phyloP scores from a whole-genome alignment of 2,329 filamentous ascomycete species.

The Passalora sequoiae region DNA sequence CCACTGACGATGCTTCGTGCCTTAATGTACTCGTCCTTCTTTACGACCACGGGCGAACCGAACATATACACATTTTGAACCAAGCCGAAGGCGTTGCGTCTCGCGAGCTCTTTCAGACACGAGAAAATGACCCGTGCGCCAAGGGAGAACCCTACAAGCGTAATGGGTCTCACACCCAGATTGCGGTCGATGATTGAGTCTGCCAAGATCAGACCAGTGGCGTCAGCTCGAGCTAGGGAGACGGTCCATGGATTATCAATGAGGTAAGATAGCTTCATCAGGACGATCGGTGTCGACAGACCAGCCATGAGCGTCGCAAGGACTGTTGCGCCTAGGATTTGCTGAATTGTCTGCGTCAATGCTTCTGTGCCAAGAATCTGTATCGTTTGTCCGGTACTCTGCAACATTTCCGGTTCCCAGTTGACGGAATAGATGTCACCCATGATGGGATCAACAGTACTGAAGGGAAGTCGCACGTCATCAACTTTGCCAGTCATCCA shows the following conservation, averaged over 20 bases:
- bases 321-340: conserved; percentile 86
- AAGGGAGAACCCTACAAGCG: conserved; percentile 89
- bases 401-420: conserved; percentile 98
- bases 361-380: conserved; percentile 98
- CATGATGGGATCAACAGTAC: conserved; percentile 96
- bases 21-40: conserved; percentile 79
- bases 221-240: conserved; percentile 83
- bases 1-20: conserved; percentile 80
- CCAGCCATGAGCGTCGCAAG: conserved; percentile 86
- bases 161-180: conserved; percentile 83
- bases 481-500: conserved; percentile 99
- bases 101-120: conserved; percentile 79
- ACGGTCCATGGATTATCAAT: conserved; percentile 99
- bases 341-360: conserved; percentile 90
- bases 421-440: conserved; percentile 94
- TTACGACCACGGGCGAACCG: conserved; percentile 85
- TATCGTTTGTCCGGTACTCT: conserved; percentile 96
- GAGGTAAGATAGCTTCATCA: conserved; percentile 90
- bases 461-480: conserved; percentile 90
- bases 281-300: conserved; percentile 80
- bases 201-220: conserved; percentile 84
- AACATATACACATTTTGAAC: conserved; percentile 95
- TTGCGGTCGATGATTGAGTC: conserved; percentile 91
- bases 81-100: conserved; percentile 76
- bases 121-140: conserved; percentile 90